Percentiles rank a stretch among this genome's conserved stretches.
phyloP scores from a whole-genome alignment of 768 basidiomycete species.

The Grammothele lineata region DNA sequence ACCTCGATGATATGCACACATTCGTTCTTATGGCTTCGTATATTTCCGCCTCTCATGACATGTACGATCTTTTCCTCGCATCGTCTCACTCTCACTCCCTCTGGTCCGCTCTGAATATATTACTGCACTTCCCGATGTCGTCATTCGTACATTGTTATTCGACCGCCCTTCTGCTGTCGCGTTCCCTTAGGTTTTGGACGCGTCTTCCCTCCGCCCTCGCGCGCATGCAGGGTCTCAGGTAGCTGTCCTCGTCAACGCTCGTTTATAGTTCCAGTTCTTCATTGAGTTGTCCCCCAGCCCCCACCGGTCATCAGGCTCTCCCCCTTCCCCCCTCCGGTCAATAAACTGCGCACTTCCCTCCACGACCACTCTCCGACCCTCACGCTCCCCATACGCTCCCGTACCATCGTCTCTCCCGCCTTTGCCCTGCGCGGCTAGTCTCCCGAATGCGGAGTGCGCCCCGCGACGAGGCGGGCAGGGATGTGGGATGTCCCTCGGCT shows the following conservation, averaged over 20 bases:
- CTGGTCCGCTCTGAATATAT: conserved; percentile 7
- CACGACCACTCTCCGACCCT: background rate
- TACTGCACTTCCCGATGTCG: conserved; percentile 12
- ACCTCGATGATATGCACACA: conserved; percentile 18
- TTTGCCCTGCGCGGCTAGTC: conserved; percentile 4
- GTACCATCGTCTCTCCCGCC: conserved; percentile 10
- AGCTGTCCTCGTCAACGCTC: background rate
- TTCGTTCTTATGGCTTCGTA: conserved; percentile 13
- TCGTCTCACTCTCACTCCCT: conserved; percentile 9
- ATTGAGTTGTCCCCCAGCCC: background rate
- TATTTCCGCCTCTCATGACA: conserved; percentile 18
- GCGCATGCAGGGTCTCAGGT: too few relatives aligned
- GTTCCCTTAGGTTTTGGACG: background rate
- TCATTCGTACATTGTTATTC: conserved; percentile 7
- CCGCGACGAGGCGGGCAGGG: conserved; percentile 11
- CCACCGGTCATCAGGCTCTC: background rate
- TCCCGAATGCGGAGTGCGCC: conserved; percentile 7
- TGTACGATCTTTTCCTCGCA: conserved; percentile 9
- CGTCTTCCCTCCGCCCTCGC: background rate
- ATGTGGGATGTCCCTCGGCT: conserved; percentile 7
- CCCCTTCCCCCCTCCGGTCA: background rate
- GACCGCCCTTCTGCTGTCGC: background rate
- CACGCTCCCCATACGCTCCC: background rate
- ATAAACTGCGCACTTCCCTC: background rate
- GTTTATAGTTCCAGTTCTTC: background rate